phyloP scores from a whole-genome alignment of 495 filamentous ascomycete species.

The Venustampulla echinocandica region DNA sequence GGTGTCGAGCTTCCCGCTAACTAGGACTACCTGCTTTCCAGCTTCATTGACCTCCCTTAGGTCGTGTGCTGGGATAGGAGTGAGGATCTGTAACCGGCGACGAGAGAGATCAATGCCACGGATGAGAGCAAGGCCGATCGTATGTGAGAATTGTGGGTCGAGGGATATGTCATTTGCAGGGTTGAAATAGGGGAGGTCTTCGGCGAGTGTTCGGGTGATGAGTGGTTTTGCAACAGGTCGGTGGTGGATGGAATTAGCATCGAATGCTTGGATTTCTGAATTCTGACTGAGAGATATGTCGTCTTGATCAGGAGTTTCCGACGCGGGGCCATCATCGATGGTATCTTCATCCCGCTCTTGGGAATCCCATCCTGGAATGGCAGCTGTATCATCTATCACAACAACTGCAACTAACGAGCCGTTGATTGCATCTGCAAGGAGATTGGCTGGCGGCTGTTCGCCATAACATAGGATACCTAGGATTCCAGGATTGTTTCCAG shows the following conservation, averaged over 20 bases:
- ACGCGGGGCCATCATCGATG: neutral
- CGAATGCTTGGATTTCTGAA: neutral
- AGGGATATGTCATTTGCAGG: conserved; percentile 17
- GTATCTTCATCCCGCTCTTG: neutral
- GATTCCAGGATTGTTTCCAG: conserved; percentile 18
- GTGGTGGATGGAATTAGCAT: neutral
- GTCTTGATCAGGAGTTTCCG: neutral
- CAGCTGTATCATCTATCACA: conserved; percentile 21
- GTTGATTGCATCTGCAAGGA: conserved; percentile 22
- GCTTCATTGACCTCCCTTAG: conserved; percentile 24
- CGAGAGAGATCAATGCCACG: conserved; percentile 42
- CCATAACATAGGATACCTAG: conserved; percentile 22
- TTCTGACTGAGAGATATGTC: neutral
- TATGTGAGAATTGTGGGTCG: conserved; percentile 22
- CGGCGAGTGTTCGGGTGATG: conserved; percentile 14
- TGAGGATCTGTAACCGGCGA: conserved; percentile 42
- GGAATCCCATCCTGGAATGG: conserved; percentile 17
- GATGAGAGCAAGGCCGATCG: conserved; percentile 43
- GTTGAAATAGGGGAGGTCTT: conserved; percentile 24
- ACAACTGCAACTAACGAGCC: conserved; percentile 22
- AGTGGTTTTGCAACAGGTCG: conserved; percentile 3
- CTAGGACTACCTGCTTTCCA: conserved; percentile 39
- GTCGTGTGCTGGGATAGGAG: conserved; percentile 31
- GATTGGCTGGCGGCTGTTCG: conserved; percentile 18
- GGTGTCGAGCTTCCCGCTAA: conserved; percentile 48